phyloP scores from a whole-genome alignment of 768 basidiomycete genomes.

The Suillus subaureus region DNA sequence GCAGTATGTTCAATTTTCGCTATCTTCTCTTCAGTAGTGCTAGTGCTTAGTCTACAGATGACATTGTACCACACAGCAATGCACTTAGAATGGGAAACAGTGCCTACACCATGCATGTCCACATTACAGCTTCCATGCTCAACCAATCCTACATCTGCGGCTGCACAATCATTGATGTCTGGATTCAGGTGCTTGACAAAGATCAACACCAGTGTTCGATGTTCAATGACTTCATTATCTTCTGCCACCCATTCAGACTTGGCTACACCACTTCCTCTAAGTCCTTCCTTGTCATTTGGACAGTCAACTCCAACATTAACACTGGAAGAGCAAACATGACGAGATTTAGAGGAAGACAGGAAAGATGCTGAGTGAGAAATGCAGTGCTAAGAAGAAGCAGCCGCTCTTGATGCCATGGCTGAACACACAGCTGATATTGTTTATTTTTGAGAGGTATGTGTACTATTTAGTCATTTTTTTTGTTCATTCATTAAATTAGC shows the following conservation, averaged over 20 bases:
- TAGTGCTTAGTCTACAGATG: background rate
- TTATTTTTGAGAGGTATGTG: conserved; percentile 12
- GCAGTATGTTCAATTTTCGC: conserved; percentile 1
- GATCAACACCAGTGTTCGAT: background rate
- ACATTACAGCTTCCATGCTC: background rate
- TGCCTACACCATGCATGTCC: background rate
- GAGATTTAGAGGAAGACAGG: background rate
- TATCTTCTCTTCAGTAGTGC: background rate
- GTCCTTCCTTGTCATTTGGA: background rate
- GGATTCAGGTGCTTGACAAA: background rate
- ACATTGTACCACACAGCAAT: background rate
- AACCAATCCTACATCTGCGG: background rate
- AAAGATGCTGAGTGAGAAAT: conserved; percentile 5
- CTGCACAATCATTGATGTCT: background rate
- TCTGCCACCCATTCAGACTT: no score
- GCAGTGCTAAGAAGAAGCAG: conserved; percentile 5
- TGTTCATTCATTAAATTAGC: no score
- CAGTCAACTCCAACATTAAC: background rate
- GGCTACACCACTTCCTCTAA: background rate
- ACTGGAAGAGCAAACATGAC: background rate
- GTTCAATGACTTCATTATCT: background rate
- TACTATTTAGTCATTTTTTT: background rate
- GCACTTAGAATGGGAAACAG: background rate
- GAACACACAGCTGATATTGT: conserved; percentile 3
- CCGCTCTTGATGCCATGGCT: background rate